Evolutionary conservation across 1,139 yeast species (phyloP).

Genomic region (Geotrichum fermentans): DNA sequence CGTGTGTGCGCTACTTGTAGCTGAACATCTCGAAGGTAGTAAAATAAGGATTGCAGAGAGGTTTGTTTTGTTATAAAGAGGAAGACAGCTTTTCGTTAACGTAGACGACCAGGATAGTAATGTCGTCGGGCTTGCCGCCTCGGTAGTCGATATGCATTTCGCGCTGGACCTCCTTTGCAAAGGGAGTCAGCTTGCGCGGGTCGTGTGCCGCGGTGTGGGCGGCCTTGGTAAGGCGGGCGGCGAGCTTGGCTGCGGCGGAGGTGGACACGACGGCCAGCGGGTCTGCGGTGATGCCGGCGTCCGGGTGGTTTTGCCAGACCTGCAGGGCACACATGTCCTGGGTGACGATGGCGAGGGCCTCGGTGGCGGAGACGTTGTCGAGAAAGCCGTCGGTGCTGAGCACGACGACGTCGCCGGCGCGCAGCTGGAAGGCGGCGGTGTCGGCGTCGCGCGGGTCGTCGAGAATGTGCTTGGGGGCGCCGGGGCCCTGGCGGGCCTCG

Average conservation of each 20-base stretch:
- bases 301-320: conserved; percentile 20
- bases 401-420: conserved; percentile 67
- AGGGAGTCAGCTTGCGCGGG: conserved; percentile 72
- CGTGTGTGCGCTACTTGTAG: no score
- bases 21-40: no score
- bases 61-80: conserved; percentile 8
- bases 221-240: conserved; percentile 57
- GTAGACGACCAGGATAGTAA: conserved; percentile 67
- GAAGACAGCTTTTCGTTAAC: conserved; percentile 27
- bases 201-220: conserved; percentile 71
- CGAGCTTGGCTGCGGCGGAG: conserved; percentile 38
- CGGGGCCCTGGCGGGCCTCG: conserved; percentile 32
- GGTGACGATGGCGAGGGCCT: conserved; percentile 51
- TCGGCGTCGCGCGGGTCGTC: conserved; percentile 49
- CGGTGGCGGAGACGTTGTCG: conserved; percentile 74
- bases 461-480: conserved; percentile 56
- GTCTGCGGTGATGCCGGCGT: conserved; percentile 17
- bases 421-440: conserved; percentile 32
- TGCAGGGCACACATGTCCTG: conserved; percentile 29
- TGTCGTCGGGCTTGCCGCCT: conserved; percentile 96
- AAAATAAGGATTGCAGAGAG: no score
- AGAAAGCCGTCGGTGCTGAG: conserved; percentile 93
- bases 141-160: conserved; percentile 54
- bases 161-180: conserved; percentile 69
- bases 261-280: conserved; percentile 25